A percentile compares a stretch with the other conserved stretches of the same genome.
Conservation (phyloP, 78 protist genomes). For the slime mould (Dictyostelium discoideum) region DNA sequence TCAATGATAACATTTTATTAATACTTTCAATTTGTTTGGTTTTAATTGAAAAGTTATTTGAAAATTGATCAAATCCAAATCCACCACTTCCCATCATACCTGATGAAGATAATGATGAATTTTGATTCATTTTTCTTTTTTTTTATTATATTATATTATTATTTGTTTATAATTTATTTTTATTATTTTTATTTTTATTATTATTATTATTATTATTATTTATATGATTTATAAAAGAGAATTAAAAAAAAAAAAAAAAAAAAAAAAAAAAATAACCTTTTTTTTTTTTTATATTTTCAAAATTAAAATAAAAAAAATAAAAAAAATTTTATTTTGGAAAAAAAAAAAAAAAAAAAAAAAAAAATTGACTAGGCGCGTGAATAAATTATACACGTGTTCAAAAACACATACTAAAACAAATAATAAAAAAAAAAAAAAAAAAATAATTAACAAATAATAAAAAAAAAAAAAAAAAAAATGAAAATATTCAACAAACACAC, state of each 20-base stretch:
- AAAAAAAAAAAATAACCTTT: background rate
- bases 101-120: background rate
- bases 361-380: too few species aligned
- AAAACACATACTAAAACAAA: too few species aligned
- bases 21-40: constrained; percentile 53
- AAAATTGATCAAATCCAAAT: constrained; percentile 42
- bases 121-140: constrained; percentile 1
- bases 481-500: too few species aligned
- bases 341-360: too few species aligned
- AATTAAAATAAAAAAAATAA: too few species aligned
- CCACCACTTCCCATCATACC: background rate
- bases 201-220: background rate
- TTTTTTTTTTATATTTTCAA: background rate
- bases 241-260: background rate
- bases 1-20: constrained; percentile 36
- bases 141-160: background rate
- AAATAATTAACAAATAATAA: background rate
- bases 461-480: background rate
- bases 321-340: too few species aligned
- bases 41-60: constrained; percentile 50
- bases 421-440: background rate
- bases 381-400: too few species aligned
- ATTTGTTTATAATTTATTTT: background rate
- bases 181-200: too few species aligned
- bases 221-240: background rate